Conservation (phyloP, 2,329 filamentous ascomycete species). For the Berkeleyomyces basicola region DNA sequence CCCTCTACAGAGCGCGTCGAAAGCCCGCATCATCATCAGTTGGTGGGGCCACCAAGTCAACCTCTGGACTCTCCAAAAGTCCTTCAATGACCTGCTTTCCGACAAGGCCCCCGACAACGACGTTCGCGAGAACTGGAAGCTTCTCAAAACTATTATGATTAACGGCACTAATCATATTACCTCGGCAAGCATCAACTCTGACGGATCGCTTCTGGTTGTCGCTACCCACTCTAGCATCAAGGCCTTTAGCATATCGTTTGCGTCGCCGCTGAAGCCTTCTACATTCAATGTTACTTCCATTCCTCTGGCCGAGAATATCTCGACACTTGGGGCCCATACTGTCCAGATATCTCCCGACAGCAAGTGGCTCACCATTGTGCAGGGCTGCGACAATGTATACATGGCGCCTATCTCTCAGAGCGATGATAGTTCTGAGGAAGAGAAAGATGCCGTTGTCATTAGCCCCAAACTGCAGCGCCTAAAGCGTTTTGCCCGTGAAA, state of each 20-base stretch:
- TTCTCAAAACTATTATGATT: constrained; percentile 51
- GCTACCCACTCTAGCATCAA: constrained; percentile 61
- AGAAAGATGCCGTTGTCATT: constrained; percentile 14
- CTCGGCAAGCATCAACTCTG: constrained; percentile 51
- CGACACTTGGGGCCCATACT: constrained; percentile 47
- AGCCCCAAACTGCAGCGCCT: constrained; percentile 30
- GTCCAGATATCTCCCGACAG: constrained; percentile 54
- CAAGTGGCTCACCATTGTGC: constrained; percentile 50
- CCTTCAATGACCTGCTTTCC: constrained; percentile 30
- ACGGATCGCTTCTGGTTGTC: constrained; percentile 59
- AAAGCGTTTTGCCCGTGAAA: constrained; percentile 34
- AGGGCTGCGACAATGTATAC: constrained; percentile 41
- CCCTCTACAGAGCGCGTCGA: constrained; percentile 54
- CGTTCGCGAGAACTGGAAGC: constrained; percentile 39
- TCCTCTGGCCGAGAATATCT: constrained; percentile 39
- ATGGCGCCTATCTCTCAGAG: constrained; percentile 29
- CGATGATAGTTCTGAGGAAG: not conserved
- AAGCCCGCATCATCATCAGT: constrained; percentile 61
- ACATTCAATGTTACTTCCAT: constrained; percentile 56
- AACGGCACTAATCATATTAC: constrained; percentile 71
- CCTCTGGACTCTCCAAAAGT: constrained; percentile 50
- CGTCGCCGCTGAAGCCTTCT: constrained; percentile 32
- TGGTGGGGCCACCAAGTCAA: constrained; percentile 87
- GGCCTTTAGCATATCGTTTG: constrained; percentile 39
- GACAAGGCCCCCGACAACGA: constrained; percentile 25